Percentiles rank a stretch among this genome's conserved stretches.
These are phyloP conservation scores for Debaryomyces sp. DNA, from an alignment of 1,139 yeast genomes.

Conservation along the genomic window DNA sequence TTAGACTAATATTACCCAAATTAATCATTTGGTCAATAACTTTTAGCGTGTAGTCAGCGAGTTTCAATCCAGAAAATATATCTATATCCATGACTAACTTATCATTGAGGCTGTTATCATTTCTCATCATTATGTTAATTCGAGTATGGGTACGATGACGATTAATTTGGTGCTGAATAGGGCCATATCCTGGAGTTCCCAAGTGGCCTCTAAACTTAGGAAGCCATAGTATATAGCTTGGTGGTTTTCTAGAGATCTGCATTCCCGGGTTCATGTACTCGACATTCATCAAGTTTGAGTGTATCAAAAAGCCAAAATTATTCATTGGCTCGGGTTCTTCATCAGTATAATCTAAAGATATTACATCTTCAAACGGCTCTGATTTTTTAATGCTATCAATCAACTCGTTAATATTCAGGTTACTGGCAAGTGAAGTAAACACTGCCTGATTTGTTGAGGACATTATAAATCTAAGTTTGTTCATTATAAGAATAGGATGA, in stretches of 20 bases:
- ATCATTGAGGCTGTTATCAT: conserved; percentile 10
- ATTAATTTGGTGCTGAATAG: background rate
- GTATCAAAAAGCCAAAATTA: conserved; percentile 10
- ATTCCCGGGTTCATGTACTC: background rate
- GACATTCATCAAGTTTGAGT: conserved; percentile 15
- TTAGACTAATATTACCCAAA: conserved; percentile 5
- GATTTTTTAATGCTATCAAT: background rate
- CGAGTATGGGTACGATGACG: background rate
- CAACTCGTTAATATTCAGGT: background rate
- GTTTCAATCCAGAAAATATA: conserved; percentile 17
- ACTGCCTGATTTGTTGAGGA: conserved; percentile 12
- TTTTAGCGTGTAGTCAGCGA: conserved; percentile 16
- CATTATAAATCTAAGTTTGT: conserved; percentile 11
- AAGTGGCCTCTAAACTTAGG: conserved; percentile 20
- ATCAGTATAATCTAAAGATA: conserved; percentile 1
- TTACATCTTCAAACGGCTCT: conserved; percentile 3
- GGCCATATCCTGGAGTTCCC: background rate
- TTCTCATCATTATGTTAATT: conserved; percentile 8
- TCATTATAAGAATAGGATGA: conserved; percentile 17
- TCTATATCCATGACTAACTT: conserved; percentile 17
- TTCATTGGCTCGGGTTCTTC: background rate
- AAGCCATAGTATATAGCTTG: conserved; percentile 21
- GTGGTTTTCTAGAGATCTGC: conserved; percentile 6
- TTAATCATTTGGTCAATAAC: conserved; percentile 13
- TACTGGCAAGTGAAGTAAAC: conserved; percentile 7